Conservation (phyloP, 2,329 filamentous ascomycete species). For the Stachybotrys echinatus region DNA sequence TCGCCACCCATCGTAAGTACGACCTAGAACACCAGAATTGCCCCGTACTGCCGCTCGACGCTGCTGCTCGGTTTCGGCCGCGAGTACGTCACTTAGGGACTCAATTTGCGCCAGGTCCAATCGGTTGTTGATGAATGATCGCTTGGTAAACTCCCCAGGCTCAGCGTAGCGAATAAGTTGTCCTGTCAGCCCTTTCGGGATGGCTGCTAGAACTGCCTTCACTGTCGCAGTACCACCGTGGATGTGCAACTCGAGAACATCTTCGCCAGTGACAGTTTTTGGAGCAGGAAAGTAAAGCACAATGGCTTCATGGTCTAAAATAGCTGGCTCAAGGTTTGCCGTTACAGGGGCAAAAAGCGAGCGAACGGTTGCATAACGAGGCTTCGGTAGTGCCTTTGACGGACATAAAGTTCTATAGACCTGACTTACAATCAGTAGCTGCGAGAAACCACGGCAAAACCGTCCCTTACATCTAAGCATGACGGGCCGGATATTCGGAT, state of each 20-base stretch:
- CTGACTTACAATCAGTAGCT: slow-evolving; percentile 19
- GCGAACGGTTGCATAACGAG: slow-evolving; percentile 64
- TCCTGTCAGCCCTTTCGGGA: slow-evolving; percentile 46
- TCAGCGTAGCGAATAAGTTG: slow-evolving; percentile 75
- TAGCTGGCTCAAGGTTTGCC: slow-evolving; percentile 12
- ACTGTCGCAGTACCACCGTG: slow-evolving; percentile 89
- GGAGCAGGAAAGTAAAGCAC: slow-evolving; percentile 79
- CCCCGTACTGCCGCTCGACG: slow-evolving; percentile 79
- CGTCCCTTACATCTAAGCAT: slow-evolving; percentile 55
- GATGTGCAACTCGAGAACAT: slow-evolving; percentile 88
- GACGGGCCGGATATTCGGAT: slow-evolving; percentile 79
- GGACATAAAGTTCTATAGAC: slow-evolving; percentile 49
- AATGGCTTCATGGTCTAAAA: slow-evolving; percentile 74
- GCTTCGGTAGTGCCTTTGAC: slow-evolving; percentile 33
- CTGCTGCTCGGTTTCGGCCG: slow-evolving; percentile 85
- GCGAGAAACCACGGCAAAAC: neutral
- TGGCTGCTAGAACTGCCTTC: slow-evolving; percentile 75
- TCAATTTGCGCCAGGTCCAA: slow-evolving; percentile 83
- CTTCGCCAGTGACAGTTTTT: slow-evolving; percentile 83
- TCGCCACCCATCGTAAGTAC: slow-evolving; percentile 80
- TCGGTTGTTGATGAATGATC: slow-evolving; percentile 82
- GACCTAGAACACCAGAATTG: slow-evolving; percentile 62
- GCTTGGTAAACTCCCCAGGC: slow-evolving; percentile 89
- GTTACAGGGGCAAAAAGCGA: slow-evolving; percentile 56
- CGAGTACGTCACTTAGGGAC: slow-evolving; percentile 56